Evolutionary conservation across 306 rosid species (phyloP).

Genomic region (Sicyos edulis): DNA sequence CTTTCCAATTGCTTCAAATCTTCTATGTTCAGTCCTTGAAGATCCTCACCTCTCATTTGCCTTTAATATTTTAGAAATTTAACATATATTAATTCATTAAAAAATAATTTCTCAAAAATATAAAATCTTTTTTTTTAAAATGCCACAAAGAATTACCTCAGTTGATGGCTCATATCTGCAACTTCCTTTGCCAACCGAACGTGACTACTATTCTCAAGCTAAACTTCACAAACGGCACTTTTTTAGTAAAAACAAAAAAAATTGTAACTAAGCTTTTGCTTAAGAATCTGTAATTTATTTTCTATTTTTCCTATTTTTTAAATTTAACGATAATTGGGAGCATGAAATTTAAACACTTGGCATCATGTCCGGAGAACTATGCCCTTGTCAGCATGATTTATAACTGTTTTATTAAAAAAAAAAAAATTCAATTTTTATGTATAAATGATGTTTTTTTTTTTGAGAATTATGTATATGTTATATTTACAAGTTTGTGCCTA

Average conservation of each 20-base stretch:
- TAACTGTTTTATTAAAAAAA: too few species aligned
- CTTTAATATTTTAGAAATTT: conserved; percentile 7
- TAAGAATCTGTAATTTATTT: too few species aligned
- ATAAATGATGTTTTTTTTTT: too few species aligned
- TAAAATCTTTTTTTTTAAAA: not conserved
- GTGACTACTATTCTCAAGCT: conserved; percentile 25
- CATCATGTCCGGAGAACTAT: too few species aligned
- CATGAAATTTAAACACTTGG: too few species aligned
- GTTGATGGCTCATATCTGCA: conserved; percentile 25
- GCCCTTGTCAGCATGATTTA: too few species aligned
- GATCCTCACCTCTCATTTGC: conserved; percentile 36
- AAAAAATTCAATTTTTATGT: too few species aligned
- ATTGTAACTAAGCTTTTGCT: not conserved
- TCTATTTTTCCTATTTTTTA: too few species aligned
- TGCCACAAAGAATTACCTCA: conserved; percentile 25
- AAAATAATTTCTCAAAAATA: not conserved
- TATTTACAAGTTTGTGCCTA: too few species aligned
- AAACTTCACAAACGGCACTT: not conserved
- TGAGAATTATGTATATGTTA: too few species aligned
- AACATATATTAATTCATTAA: not conserved
- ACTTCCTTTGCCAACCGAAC: conserved; percentile 30
- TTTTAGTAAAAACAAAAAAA: too few species aligned
- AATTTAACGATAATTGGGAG: too few species aligned
- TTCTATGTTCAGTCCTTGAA: conserved; percentile 28
- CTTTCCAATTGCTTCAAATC: conserved; percentile 32